Percentiles rank a stretch among this genome's conserved stretches.
These are phyloP conservation scores for Daldinia grandis DNA, from an alignment of 495 filamentous ascomycete species.

Conservation along the genomic window DNA sequence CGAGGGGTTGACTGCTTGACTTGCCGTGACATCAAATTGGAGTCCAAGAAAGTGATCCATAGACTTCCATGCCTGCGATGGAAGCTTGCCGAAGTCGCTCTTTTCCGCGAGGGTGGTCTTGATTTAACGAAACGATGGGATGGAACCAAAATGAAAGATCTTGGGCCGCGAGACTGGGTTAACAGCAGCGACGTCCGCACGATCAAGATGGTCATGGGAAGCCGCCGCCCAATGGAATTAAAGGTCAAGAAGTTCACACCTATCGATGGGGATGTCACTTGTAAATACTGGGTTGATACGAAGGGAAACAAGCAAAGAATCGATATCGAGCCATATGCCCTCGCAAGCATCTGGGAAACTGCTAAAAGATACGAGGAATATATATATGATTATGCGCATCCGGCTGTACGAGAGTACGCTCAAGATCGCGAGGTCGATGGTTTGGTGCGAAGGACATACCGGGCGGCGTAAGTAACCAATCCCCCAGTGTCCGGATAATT, in stretches of 20 bases:
- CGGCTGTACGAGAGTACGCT: constrained; percentile 32
- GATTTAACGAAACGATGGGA: constrained; percentile 51
- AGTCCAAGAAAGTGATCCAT: constrained; percentile 57
- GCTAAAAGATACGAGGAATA: constrained; percentile 46
- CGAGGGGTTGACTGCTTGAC: constrained; percentile 46
- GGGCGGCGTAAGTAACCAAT: constrained; percentile 26
- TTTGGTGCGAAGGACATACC: constrained; percentile 35
- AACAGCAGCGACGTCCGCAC: constrained; percentile 30
- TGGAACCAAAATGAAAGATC: constrained; percentile 49
- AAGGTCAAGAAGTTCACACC: constrained; percentile 49
- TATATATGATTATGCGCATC: constrained; percentile 39
- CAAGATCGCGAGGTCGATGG: constrained; percentile 11
- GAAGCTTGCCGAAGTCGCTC: constrained; percentile 48
- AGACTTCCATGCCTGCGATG: constrained; percentile 51
- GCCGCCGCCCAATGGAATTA: constrained; percentile 45
- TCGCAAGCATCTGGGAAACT: constrained; percentile 47
- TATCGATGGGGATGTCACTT: constrained; percentile 39
- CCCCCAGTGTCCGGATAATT: not conserved
- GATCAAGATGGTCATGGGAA: constrained; percentile 48
- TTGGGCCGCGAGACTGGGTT: constrained; percentile 42
- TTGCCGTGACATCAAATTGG: constrained; percentile 47
- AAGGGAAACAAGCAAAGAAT: constrained; percentile 30
- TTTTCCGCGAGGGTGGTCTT: constrained; percentile 52
- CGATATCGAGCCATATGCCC: constrained; percentile 46
- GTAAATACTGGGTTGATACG: constrained; percentile 44